Evolutionary conservation across 164 flowering plant genomes (phyloP).

Genomic region (Umbilicus rupestris): DNA sequence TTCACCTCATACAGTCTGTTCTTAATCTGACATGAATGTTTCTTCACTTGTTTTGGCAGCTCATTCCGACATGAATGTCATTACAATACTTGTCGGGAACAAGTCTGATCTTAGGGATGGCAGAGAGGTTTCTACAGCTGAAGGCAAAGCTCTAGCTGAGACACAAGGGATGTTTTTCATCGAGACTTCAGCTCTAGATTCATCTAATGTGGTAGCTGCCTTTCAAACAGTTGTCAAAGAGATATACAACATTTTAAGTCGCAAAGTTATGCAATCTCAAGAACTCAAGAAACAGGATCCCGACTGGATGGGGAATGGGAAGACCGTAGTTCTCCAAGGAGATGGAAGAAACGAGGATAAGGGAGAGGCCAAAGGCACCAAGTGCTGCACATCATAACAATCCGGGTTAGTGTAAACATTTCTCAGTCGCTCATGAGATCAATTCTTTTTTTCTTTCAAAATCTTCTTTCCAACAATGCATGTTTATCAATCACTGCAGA

Average conservation of each 20-base stretch:
- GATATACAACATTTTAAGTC: constrained; percentile 55
- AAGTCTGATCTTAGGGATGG: constrained; percentile 64
- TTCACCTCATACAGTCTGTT: too few relatives aligned
- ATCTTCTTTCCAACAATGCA: background rate
- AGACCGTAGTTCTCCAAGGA: constrained; percentile 39
- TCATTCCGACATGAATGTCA: constrained; percentile 75
- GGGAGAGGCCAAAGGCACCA: constrained; percentile 4
- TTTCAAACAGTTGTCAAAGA: constrained; percentile 63
- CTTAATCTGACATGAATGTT: constrained; percentile 9
- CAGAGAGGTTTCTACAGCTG: constrained; percentile 51
- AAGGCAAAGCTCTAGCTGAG: constrained; percentile 64
- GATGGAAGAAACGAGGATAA: constrained; percentile 7
- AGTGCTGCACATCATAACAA: constrained; percentile 9
- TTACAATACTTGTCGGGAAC: constrained; percentile 72
- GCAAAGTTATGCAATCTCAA: constrained; percentile 50
- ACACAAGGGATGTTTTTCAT: constrained; percentile 64
- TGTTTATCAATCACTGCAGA: too few relatives aligned
- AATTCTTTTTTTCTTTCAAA: background rate
- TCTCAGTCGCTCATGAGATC: background rate
- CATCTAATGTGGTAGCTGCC: constrained; percentile 57
- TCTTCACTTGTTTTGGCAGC: constrained; percentile 30
- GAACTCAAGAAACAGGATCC: constrained; percentile 45
- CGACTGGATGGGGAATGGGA: constrained; percentile 31
- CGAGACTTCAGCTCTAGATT: constrained; percentile 74
- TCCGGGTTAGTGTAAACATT: background rate